Base-by-base conservation (phyloP, 2,329 filamentous ascomycete species). In the Dothiorella sarmentorum region DNA sequence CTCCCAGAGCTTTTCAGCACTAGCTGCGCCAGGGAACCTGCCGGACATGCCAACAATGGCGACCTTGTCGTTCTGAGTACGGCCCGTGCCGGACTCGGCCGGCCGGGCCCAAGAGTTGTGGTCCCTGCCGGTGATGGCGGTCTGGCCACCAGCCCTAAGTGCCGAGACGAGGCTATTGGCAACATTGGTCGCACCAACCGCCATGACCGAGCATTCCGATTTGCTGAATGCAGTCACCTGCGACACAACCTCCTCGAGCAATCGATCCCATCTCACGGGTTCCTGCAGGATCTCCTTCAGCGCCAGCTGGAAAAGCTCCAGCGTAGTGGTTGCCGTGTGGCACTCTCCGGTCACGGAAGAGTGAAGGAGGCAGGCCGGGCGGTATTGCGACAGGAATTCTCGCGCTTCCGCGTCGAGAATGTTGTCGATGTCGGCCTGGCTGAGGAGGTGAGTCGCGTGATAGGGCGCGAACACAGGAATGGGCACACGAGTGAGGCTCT, bases 21-120 rank as follows among this genome's bases (percentile, higher is more conserved):
- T 87, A 15, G 84, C 86, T 51, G 88, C 86, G 65, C 88, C 85
- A 1, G 89, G 89, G 71, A 90, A 91, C 52, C 89, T 82, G 52
- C 89, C 88, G 44, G 89, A 83, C 83, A 91, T 89, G 55, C 91
- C 91, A 31, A 96, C 88, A 62, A 96, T 91, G 59, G 91, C 91
- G 62, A 96, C 83, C 72, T 91, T 92, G 69, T 84, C 83, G 66
- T 83, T 79, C 61, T 80, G 77, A 27, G 75, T 80, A 60, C 76
- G 78, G 51, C 75, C 79, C 20, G 45, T 38, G 33, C 49, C 47
- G 59, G 64, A 68, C 53, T 64, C 66, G 24, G 65, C 59, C 4
- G 62, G 63, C n/a, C 69, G 64, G 3, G 61, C 61, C 79, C 80
- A 82, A 2, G 72, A 66, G 15, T 71, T 72, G 63, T 80, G 74